phyloP scores from a whole-genome alignment of 2,329 filamentous ascomycete species.

The Nakataea oryzae region DNA sequence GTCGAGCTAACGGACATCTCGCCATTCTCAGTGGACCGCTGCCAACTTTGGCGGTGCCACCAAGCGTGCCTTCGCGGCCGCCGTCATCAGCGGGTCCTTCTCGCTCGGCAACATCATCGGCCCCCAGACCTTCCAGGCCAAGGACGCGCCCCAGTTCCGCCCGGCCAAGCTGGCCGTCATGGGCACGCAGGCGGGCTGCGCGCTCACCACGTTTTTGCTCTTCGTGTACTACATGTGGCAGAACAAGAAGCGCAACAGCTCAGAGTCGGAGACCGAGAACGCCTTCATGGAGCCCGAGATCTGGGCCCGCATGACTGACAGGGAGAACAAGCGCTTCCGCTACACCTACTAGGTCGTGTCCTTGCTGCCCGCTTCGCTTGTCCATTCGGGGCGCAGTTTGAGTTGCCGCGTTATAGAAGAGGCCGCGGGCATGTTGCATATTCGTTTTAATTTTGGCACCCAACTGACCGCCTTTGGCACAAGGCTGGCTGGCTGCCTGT shows the following conservation, averaged over 20 bases:
- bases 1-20: slow-evolving; percentile 8
- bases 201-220: slow-evolving; percentile 25
- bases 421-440: not conserved
- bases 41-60: slow-evolving; percentile 24
- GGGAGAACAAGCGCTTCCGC: slow-evolving; percentile 41
- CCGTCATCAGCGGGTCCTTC: slow-evolving; percentile 39
- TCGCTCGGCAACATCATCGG: slow-evolving; percentile 42
- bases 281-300: slow-evolving; percentile 25
- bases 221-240: slow-evolving; percentile 36
- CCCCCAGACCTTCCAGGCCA: slow-evolving; percentile 45
- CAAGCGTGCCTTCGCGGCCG: slow-evolving; percentile 47
- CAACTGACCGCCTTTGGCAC: not conserved
- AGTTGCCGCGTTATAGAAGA: not conserved
- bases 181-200: slow-evolving; percentile 31
- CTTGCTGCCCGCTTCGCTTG: not conserved
- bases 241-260: slow-evolving; percentile 21
- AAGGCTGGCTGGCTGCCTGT: not conserved
- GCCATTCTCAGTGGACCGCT: slow-evolving; percentile 5
- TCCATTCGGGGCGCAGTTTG: not conserved
- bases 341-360: not conserved
- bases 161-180: slow-evolving; percentile 55
- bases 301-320: slow-evolving; percentile 39
- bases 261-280: slow-evolving; percentile 19
- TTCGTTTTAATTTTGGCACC: not conserved
- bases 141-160: slow-evolving; percentile 48